phyloP scores from a whole-genome alignment of 345 rosid species.

The Isatis tinctoria region DNA sequence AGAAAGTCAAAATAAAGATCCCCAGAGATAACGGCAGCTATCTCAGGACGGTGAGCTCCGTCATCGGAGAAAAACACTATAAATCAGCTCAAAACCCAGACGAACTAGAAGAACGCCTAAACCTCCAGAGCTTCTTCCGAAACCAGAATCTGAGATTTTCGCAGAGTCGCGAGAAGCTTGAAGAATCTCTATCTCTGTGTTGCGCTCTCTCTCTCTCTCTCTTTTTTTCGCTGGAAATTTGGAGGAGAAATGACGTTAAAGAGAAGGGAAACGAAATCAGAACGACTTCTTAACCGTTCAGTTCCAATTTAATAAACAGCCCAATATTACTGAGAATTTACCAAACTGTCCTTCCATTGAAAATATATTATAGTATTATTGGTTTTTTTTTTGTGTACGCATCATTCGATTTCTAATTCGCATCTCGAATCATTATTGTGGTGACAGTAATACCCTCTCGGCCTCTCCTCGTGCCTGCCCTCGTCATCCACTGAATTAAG shows the following conservation, averaged over 20 bases:
- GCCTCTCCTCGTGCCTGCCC: neutral
- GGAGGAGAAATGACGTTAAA: conserved; percentile 25
- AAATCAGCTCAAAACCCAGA: neutral
- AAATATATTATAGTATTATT: no score
- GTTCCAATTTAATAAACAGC: neutral
- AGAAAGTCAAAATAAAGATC: neutral
- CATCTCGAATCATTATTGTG: neutral
- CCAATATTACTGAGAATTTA: neutral
- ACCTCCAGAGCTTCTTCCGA: neutral
- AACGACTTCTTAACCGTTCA: conserved; percentile 37
- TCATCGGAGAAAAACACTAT: neutral
- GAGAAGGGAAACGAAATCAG: conserved; percentile 31
- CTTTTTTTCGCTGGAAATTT: neutral
- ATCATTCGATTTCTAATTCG: neutral
- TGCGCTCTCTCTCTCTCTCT: neutral
- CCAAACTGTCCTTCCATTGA: neutral
- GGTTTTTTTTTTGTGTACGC: neutral
- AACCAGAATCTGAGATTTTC: neutral
- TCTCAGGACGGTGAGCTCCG: neutral
- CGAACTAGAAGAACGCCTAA: neutral
- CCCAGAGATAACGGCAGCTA: neutral
- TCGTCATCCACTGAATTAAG: neutral
- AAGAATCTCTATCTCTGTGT: neutral
- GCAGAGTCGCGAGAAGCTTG: neutral
- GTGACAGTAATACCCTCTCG: neutral